phyloP scores from a whole-genome alignment of 2,329 filamentous ascomycete genomes.

The Trichoderma guizhouense region DNA sequence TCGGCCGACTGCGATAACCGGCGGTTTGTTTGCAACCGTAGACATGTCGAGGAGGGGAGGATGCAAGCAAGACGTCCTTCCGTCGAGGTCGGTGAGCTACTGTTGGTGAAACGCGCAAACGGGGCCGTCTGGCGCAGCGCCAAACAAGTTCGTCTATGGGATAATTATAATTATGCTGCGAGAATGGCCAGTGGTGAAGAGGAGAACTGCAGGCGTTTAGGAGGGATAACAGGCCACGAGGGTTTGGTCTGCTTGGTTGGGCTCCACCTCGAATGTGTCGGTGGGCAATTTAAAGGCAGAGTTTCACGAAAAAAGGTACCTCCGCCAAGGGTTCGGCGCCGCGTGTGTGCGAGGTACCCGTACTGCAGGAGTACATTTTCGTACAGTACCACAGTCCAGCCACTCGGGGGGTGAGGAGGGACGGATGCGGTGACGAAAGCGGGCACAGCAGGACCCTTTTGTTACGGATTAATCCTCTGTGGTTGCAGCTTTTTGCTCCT shows the following conservation, averaged over 20 bases:
- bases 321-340: neutral
- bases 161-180: conserved; percentile 13
- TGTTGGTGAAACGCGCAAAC: conserved; percentile 5
- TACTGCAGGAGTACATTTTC: conserved; percentile 9
- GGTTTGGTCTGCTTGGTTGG: conserved; percentile 8
- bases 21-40: conserved; percentile 51
- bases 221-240: conserved; percentile 18
- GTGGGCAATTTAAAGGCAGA: conserved; percentile 12
- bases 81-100: conserved; percentile 13
- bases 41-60: conserved; percentile 41
- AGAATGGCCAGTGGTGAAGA: conserved; percentile 6
- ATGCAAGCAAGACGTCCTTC: neutral
- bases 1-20: conserved; percentile 46
- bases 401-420: neutral
- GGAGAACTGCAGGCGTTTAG: conserved; percentile 12
- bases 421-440: conserved; percentile 8
- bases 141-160: neutral
- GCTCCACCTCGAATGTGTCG: conserved; percentile 18
- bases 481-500: neutral
- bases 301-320: conserved; percentile 6
- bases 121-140: conserved; percentile 11
- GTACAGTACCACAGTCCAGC: conserved; percentile 3
- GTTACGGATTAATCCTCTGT: neutral
- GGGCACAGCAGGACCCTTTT: neutral
- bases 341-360: conserved; percentile 1